Conservation (phyloP, 2,329 filamentous ascomycete genomes). For the Ophiostoma himal-ulmi region DNA sequence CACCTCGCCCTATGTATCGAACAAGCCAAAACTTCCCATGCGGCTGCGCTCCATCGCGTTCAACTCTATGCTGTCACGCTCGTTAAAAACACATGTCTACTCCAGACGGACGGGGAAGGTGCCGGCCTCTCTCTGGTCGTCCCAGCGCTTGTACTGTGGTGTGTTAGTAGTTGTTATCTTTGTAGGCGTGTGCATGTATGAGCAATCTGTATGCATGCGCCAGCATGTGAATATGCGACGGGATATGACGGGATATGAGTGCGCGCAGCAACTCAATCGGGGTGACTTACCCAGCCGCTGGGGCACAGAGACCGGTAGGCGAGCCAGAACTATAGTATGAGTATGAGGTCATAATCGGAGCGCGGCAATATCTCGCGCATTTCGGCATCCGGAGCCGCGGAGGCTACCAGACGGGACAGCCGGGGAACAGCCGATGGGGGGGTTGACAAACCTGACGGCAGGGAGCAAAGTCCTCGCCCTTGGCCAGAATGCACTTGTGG, state of each 20-base stretch:
- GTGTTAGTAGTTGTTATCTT: constrained; percentile 6
- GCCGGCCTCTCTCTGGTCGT: constrained; percentile 79
- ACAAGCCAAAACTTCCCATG: constrained; percentile 5
- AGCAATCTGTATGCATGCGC: background rate
- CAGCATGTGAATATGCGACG: constrained; percentile 8
- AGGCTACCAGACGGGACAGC: background rate
- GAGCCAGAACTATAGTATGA: constrained; percentile 69
- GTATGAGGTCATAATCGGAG: background rate
- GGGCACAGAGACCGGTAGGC: constrained; percentile 98
- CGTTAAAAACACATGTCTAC: constrained; percentile 33
- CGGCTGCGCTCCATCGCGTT: background rate
- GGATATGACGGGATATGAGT: background rate
- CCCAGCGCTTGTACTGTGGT: constrained; percentile 73
- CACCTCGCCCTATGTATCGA: constrained; percentile 14
- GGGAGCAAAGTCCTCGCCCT: constrained; percentile 96
- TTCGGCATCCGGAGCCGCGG: background rate
- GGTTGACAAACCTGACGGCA: constrained; percentile 74
- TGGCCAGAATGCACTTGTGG: constrained; percentile 98
- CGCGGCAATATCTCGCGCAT: constrained; percentile 9
- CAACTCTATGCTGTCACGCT: constrained; percentile 3
- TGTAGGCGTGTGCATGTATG: background rate
- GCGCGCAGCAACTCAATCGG: background rate
- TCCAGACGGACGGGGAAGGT: constrained; percentile 64
- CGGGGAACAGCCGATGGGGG: background rate
- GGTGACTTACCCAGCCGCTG: constrained; percentile 58